Conservation (phyloP, 108 stramenopile species). For the Poteriospumella lacustris region DNA sequence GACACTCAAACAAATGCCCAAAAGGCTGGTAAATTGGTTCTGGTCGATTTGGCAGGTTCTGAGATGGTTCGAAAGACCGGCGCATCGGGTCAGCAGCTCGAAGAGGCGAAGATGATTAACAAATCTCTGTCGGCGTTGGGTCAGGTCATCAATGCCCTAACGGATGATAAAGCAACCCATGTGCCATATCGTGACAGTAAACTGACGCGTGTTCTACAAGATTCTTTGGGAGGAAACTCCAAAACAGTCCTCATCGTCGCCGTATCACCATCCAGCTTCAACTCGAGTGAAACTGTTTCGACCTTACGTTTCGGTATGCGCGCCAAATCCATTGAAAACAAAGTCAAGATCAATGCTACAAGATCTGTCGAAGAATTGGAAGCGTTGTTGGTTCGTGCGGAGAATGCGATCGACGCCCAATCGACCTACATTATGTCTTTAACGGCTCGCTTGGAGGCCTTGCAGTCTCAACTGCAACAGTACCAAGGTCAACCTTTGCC, state of each 20-base stretch:
- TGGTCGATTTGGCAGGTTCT: conserved; percentile 50
- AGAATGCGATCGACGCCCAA: conserved; percentile 44
- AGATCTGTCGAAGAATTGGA: conserved; percentile 36
- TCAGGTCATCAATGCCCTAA: conserved; percentile 66
- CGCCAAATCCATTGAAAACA: conserved; percentile 80
- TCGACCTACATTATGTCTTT: conserved; percentile 30
- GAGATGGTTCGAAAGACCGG: conserved; percentile 47
- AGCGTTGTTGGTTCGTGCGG: conserved; percentile 34
- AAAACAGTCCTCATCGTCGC: conserved; percentile 74
- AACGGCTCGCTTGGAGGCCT: conserved; percentile 21
- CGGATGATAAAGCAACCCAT: conserved; percentile 47
- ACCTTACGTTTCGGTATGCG: conserved; percentile 84
- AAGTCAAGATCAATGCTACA: conserved; percentile 39
- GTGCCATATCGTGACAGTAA: conserved; percentile 75
- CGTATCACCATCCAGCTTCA: conserved; percentile 61
- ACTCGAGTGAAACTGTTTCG: conserved; percentile 79
- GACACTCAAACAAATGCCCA: conserved; percentile 25
- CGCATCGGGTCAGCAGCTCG: conserved; percentile 57
- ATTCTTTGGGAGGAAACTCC: conserved; percentile 78
- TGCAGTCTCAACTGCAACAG: background rate
- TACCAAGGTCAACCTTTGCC: background rate
- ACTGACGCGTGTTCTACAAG: conserved; percentile 84
- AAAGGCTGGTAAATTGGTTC: conserved; percentile 31
- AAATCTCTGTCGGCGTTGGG: conserved; percentile 61
- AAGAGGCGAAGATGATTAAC: conserved; percentile 71